These are phyloP conservation scores for Flammula alnicola DNA, from an alignment of 1,284 basidiomycete genomes.

Conservation along the genomic window DNA sequence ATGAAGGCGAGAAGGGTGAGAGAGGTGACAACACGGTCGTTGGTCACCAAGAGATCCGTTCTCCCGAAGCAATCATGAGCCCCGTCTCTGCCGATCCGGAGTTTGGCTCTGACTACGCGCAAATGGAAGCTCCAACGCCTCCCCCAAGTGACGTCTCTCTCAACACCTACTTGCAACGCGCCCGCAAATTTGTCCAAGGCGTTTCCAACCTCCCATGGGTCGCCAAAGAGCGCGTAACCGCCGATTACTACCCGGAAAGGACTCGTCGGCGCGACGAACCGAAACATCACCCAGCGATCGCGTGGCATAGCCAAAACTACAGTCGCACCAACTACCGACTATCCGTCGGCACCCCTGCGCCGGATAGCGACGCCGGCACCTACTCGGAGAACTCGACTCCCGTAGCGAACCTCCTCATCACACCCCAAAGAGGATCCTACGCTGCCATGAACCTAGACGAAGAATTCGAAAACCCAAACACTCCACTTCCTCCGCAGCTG, in stretches of 20 bases:
- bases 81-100: slow-evolving; percentile 21
- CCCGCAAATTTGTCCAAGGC: slow-evolving; percentile 34
- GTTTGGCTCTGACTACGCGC: slow-evolving; percentile 36
- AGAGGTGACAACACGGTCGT: too few species aligned
- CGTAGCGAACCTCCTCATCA: neutral
- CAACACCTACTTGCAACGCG: slow-evolving; percentile 33
- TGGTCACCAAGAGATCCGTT: slow-evolving; percentile 3
- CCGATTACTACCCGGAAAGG: slow-evolving; percentile 41
- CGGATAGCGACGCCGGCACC: neutral
- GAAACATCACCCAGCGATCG: slow-evolving; percentile 22
- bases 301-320: slow-evolving; percentile 22
- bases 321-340: neutral
- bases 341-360: neutral
- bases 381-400: neutral
- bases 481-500: slow-evolving; percentile 1
- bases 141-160: slow-evolving; percentile 33
- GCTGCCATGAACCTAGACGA: slow-evolving; percentile 8
- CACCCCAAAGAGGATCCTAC: neutral
- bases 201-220: slow-evolving; percentile 44
- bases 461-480: slow-evolving; percentile 3
- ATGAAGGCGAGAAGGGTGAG: too few species aligned
- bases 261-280: slow-evolving; percentile 17
- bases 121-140: slow-evolving; percentile 37
- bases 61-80: slow-evolving; percentile 10
- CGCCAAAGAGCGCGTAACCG: slow-evolving; percentile 39